Percentiles rank a stretch among this genome's conserved stretches.
Evolutionary conservation across 169 alveolate species (phyloP).

Genomic region (Plasmodium fragile): DNA sequence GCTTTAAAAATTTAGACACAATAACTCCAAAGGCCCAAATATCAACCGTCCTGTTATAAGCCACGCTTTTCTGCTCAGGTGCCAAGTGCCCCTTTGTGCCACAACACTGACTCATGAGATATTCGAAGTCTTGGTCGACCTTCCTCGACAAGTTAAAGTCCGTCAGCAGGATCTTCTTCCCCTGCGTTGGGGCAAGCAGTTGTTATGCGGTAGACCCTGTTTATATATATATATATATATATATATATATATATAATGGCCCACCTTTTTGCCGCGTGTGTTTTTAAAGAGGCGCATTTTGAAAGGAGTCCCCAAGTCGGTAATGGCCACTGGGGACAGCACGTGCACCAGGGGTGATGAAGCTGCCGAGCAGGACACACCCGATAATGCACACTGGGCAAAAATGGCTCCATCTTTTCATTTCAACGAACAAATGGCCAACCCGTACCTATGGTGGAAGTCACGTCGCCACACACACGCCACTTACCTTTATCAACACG

Average conservation of each 20-base stretch:
- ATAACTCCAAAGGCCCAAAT: slow-evolving; percentile 60
- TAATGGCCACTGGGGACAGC: not conserved
- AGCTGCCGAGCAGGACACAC: not conserved
- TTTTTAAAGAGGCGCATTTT: not conserved
- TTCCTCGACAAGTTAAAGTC: slow-evolving; percentile 52
- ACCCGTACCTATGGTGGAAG: not conserved
- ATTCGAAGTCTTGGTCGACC: slow-evolving; percentile 37
- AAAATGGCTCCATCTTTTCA: not conserved
- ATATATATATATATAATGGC: no score
- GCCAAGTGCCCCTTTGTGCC: slow-evolving; percentile 73
- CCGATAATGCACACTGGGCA: not conserved
- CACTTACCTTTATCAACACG: slow-evolving; percentile 41
- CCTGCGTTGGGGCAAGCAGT: not conserved
- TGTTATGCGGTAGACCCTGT: not conserved
- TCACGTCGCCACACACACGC: not conserved
- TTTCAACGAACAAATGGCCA: not conserved
- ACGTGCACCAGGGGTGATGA: not conserved
- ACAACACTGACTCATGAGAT: slow-evolving; percentile 63
- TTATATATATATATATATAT: no score
- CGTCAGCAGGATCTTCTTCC: slow-evolving; percentile 27
- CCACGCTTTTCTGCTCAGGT: slow-evolving; percentile 68
- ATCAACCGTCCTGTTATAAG: slow-evolving; percentile 17
- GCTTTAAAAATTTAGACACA: slow-evolving; percentile 52
- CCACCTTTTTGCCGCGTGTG: not conserved
- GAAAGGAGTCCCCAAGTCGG: not conserved